These are phyloP conservation scores for Linaria vulgaris DNA, from an alignment of 257 asterid species.

Conservation along the genomic window DNA sequence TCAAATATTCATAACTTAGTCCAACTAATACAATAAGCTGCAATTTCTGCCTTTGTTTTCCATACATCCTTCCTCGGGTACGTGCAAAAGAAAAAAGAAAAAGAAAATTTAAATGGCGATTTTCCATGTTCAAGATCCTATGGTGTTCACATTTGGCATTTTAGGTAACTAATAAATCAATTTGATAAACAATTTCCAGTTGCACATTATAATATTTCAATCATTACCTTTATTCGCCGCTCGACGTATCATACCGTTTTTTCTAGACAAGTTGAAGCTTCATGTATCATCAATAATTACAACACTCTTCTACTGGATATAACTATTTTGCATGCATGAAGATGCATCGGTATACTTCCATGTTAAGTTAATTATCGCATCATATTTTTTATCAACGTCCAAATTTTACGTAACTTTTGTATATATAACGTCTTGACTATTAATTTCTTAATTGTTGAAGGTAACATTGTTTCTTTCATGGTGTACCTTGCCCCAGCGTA, in stretches of 20 bases:
- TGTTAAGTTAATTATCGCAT: not conserved
- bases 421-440: not conserved
- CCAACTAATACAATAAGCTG: no score
- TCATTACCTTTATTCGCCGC: no score
- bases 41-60: no score
- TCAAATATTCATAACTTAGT: no score
- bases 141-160: not conserved
- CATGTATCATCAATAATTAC: not conserved
- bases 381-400: not conserved
- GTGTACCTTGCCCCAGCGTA: conserved; percentile 56
- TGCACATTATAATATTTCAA: not conserved
- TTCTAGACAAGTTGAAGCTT: not conserved
- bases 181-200: not conserved
- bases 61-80: no score
- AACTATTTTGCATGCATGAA: not conserved
- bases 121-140: not conserved
- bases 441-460: conserved; percentile 31
- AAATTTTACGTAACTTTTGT: not conserved
- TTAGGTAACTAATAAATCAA: not conserved
- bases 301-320: no score
- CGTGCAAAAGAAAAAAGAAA: no score
- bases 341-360: not conserved
- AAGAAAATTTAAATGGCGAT: no score
- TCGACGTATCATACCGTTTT: not conserved
- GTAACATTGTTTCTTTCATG: conserved; percentile 41